A percentile compares a stretch with the other conserved stretches of the same genome.
Evolutionary conservation across 2,329 filamentous ascomycete genomes (phyloP).

Genomic region (Trichoderma sp.): DNA sequence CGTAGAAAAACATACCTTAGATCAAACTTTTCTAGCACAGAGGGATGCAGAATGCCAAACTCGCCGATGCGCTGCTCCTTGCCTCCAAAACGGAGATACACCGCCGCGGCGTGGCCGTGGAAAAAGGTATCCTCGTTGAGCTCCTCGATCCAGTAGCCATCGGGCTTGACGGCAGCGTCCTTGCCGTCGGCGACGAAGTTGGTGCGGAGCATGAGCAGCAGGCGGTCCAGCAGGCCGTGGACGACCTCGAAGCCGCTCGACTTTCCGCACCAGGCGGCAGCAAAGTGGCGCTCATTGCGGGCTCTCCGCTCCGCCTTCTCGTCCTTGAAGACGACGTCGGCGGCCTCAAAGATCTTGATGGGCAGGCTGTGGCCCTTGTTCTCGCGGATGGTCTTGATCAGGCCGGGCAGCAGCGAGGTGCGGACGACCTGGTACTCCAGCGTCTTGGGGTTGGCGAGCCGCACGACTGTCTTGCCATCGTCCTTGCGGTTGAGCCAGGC

Average conservation of each 20-base stretch:
- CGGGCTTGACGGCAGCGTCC: slow-evolving; percentile 52
- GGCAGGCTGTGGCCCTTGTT: slow-evolving; percentile 88
- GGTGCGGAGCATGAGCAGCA: slow-evolving; percentile 88
- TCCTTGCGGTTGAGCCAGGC: slow-evolving; percentile 89
- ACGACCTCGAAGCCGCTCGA: slow-evolving; percentile 93
- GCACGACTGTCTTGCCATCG: slow-evolving; percentile 78
- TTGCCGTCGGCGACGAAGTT: slow-evolving; percentile 77
- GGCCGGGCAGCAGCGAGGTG: slow-evolving; percentile 79
- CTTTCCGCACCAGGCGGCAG: slow-evolving; percentile 94
- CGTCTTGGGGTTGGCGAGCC: slow-evolving; percentile 90
- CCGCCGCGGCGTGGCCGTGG: slow-evolving; percentile 80
- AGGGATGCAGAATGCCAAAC: slow-evolving; percentile 92
- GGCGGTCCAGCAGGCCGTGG: slow-evolving; percentile 87
- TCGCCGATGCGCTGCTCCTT: slow-evolving; percentile 79
- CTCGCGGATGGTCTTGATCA: slow-evolving; percentile 90
- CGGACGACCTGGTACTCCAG: slow-evolving; percentile 91
- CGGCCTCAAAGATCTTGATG: slow-evolving; percentile 89
- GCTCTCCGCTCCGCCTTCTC: slow-evolving; percentile 77
- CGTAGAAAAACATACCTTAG: slow-evolving; percentile 58
- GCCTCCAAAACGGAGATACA: slow-evolving; percentile 73
- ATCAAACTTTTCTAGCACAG: slow-evolving; percentile 90
- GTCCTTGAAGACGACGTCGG: slow-evolving; percentile 92
- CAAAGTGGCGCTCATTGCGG: slow-evolving; percentile 92
- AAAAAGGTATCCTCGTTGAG: slow-evolving; percentile 92
- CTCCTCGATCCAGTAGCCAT: slow-evolving; percentile 94